Base-by-base conservation (phyloP, 169 alveolate species). In the Cyclospora cayetanensis region DNA sequence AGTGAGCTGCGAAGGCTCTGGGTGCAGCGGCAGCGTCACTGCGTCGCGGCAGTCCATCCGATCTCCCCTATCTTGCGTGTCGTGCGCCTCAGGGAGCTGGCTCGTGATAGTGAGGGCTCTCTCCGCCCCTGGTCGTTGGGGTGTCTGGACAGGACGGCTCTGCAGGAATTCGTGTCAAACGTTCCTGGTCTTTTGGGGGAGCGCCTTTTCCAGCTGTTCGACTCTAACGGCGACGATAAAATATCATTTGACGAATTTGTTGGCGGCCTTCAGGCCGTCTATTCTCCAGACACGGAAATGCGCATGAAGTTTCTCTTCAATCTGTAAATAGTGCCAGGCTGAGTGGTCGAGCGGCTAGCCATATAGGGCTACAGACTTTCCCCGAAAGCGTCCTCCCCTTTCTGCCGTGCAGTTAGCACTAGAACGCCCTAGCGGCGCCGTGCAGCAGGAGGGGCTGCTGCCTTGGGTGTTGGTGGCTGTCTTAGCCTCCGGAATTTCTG, bases 161-260 rank as follows among this genome's bases (percentile, higher is more conserved):
- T 72, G 37, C 84, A 37, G 22, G 60, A 22, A 25, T 72, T 37
- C 31, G 25, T 68, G 9, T n/a, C 80, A 1, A 34, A 68, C 34
- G 80, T 52, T 52, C 90, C 90, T 22, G 90, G 90, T 20, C 4
- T 82, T 31, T n/a, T 82, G 12, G 90, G 90, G 4, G 93, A 88
- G 65, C 68, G 93, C 1, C 29, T 88, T 12, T 88, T 88, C 52
- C 60, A 52, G 5, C 18, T 88, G 20, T 66, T 88, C 22, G 93
- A 88, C 27, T 39, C 77, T 29, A 80, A 88, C 46, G 72, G 74
- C 0, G 80, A 77, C 79, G 53, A 77, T 41, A 63, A 25, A 34
- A 70, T 88, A 18, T 82, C 77, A 0, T 35, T 66, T 4, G 18
- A 88, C 41, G 93, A 88, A 42, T 88, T 88, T 50, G 27, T 35